Percentiles rank a stretch among this genome's conserved stretches.
These are phyloP conservation scores for Drosera spatulata DNA, from an alignment of 179 eudicot species.

Conservation along the genomic window DNA sequence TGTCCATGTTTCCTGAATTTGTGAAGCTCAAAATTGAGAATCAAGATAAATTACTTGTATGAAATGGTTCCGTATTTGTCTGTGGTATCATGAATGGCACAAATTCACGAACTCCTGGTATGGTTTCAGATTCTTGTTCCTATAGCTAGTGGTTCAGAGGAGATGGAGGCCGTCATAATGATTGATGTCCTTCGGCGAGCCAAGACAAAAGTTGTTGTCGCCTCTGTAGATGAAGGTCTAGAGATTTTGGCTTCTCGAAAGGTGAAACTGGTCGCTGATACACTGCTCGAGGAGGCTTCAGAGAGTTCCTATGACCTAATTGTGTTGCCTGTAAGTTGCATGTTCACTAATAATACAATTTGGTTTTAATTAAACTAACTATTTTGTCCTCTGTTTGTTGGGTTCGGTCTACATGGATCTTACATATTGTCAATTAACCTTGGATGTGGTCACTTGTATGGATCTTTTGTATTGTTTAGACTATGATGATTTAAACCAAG, in stretches of 20 bases:
- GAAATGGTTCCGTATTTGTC: background rate
- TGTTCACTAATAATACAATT: background rate
- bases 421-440: too few relatives aligned
- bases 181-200: slow-evolving; percentile 89
- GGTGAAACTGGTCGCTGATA: slow-evolving; percentile 83
- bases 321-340: slow-evolving; percentile 76
- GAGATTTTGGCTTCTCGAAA: slow-evolving; percentile 79
- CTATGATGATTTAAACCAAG: too few relatives aligned
- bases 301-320: slow-evolving; percentile 62
- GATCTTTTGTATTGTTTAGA: too few relatives aligned
- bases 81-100: background rate
- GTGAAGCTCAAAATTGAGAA: too few relatives aligned
- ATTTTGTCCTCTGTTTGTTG: too few relatives aligned
- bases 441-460: too few relatives aligned
- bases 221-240: slow-evolving; percentile 66
- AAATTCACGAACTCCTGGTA: background rate
- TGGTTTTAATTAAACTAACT: too few relatives aligned
- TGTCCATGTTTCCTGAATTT: too few relatives aligned
- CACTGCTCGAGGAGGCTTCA: slow-evolving; percentile 66
- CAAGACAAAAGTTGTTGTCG: slow-evolving; percentile 81
- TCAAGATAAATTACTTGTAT: too few relatives aligned
- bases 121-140: slow-evolving; percentile 75
- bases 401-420: too few relatives aligned
- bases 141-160: slow-evolving; percentile 86
- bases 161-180: slow-evolving; percentile 90